phyloP scores from a whole-genome alignment of 2,329 filamentous ascomycete species.

The Emydomyces testavorans region DNA sequence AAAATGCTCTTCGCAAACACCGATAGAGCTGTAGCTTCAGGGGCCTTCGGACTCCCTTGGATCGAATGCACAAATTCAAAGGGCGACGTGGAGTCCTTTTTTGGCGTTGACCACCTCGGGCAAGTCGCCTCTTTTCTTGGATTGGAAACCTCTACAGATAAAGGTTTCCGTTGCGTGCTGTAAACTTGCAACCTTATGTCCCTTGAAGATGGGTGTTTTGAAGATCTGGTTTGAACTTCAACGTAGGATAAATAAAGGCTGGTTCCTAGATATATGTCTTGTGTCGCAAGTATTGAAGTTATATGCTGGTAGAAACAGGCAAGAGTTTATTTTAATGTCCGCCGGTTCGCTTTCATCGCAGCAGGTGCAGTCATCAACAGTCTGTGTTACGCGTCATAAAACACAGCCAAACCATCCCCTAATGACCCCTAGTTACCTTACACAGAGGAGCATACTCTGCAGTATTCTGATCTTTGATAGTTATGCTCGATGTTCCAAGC shows the following conservation, averaged over 20 bases:
- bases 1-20: conserved; percentile 39
- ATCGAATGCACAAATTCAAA: conserved; percentile 45
- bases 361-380: too few relatives aligned
- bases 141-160: conserved; percentile 32
- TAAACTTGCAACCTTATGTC: too few relatives aligned
- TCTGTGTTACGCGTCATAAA: too few relatives aligned
- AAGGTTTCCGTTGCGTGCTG: conserved; percentile 24
- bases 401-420: too few relatives aligned
- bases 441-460: too few relatives aligned
- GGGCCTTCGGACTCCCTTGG: conserved; percentile 52
- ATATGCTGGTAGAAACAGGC: neutral
- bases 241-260: too few relatives aligned
- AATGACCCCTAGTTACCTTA: too few relatives aligned
- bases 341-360: too few relatives aligned
- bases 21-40: conserved; percentile 40
- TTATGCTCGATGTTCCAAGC: neutral
- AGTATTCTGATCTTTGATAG: too few relatives aligned
- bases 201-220: too few relatives aligned
- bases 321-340: neutral
- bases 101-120: conserved; percentile 51
- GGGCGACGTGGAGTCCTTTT: conserved; percentile 46
- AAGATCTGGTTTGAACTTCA: too few relatives aligned
- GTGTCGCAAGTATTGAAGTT: neutral
- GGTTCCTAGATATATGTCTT: neutral
- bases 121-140: conserved; percentile 44